Percentiles rank a stretch among this genome's conserved stretches.
phyloP scores from a whole-genome alignment of 345 rosid species.

The Citrus unshiu region DNA sequence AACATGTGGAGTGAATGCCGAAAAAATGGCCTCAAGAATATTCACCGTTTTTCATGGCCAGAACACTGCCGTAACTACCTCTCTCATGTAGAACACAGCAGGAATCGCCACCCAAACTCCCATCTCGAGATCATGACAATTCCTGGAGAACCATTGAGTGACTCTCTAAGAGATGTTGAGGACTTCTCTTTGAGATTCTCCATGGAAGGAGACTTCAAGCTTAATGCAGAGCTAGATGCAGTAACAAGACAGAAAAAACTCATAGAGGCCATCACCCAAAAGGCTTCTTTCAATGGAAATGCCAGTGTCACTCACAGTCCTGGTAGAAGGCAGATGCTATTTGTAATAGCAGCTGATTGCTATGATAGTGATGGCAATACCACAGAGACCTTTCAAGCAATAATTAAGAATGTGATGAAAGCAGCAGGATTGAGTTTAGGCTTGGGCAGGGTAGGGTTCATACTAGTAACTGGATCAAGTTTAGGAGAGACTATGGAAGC shows the following conservation, averaged over 20 bases:
- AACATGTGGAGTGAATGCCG: slow-evolving; percentile 56
- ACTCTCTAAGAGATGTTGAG: slow-evolving; percentile 74
- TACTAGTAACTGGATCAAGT: slow-evolving; percentile 62
- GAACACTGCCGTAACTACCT: slow-evolving; percentile 83
- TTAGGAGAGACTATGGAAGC: slow-evolving; percentile 54
- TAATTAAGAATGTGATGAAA: slow-evolving; percentile 61
- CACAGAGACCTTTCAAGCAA: slow-evolving; percentile 40
- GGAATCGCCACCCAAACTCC: slow-evolving; percentile 69
- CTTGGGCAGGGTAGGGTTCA: slow-evolving; percentile 55
- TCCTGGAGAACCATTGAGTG: slow-evolving; percentile 85
- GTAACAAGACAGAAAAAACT: slow-evolving; percentile 64
- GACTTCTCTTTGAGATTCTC: slow-evolving; percentile 84
- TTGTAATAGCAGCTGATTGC: slow-evolving; percentile 71
- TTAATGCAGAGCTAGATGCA: slow-evolving; percentile 66
- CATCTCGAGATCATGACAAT: slow-evolving; percentile 57
- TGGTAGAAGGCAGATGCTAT: slow-evolving; percentile 77
- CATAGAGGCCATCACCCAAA: slow-evolving; percentile 54
- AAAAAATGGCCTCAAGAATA: slow-evolving; percentile 59
- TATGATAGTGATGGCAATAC: slow-evolving; percentile 40
- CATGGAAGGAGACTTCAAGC: slow-evolving; percentile 66
- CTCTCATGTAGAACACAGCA: slow-evolving; percentile 74
- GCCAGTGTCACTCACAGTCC: slow-evolving; percentile 44
- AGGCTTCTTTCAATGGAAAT: slow-evolving; percentile 41
- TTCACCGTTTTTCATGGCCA: slow-evolving; percentile 66
- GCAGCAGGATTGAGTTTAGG: slow-evolving; percentile 49